Evolutionary conservation across 164 flowering plant species (phyloP).

Genomic region (Malania oleifera): DNA sequence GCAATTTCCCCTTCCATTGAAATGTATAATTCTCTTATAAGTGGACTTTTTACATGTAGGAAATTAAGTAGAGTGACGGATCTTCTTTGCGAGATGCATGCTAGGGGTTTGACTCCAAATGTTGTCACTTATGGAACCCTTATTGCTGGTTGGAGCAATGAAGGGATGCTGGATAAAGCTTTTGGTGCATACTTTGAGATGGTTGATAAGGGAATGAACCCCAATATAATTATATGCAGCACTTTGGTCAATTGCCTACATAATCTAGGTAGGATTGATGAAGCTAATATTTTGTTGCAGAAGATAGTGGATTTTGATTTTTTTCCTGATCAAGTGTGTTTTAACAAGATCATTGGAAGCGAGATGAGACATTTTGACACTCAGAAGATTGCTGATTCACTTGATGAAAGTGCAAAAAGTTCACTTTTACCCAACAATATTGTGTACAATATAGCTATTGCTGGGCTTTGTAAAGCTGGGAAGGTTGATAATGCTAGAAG

Average conservation of each 20-base stretch:
- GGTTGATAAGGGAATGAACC: slow-evolving; percentile 55
- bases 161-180: slow-evolving; percentile 60
- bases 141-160: slow-evolving; percentile 72
- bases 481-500: slow-evolving; percentile 52
- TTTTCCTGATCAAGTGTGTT: slow-evolving; percentile 16
- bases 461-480: slow-evolving; percentile 67
- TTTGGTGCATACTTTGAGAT: slow-evolving; percentile 50
- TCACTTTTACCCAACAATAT: slow-evolving; percentile 42
- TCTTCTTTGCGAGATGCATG: slow-evolving; percentile 54
- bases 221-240: slow-evolving; percentile 53
- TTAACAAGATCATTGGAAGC: slow-evolving; percentile 13
- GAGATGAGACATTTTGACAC: slow-evolving; percentile 15
- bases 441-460: slow-evolving; percentile 59
- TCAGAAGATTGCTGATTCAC: slow-evolving; percentile 34
- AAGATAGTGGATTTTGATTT: slow-evolving; percentile 47
- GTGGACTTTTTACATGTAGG: slow-evolving; percentile 44
- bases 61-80: slow-evolving; percentile 29
- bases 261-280: slow-evolving; percentile 52
- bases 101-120: slow-evolving; percentile 43
- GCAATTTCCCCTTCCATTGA: slow-evolving; percentile 45
- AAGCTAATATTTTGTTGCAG: slow-evolving; percentile 60
- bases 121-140: slow-evolving; percentile 69
- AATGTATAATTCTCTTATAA: slow-evolving; percentile 70
- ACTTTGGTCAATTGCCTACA: slow-evolving; percentile 58
- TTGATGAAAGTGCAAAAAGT: slow-evolving; percentile 34